Conservation (phyloP, 2,329 filamentous ascomycete species). For the Ceratocystis eucalypticola region DNA sequence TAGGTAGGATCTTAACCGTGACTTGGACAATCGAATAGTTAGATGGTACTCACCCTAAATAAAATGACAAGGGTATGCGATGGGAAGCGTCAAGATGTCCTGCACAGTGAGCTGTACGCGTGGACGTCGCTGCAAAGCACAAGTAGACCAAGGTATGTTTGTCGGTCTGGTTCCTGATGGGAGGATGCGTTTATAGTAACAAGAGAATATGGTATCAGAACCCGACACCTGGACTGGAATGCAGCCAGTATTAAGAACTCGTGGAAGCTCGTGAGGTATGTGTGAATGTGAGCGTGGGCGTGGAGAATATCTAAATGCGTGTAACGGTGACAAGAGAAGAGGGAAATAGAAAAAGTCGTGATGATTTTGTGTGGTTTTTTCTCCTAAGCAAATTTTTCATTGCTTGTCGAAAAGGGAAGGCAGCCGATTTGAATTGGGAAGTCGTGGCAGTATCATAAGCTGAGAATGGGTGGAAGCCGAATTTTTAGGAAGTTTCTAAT, state of each 20-base stretch:
- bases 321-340: not conserved
- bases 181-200: not conserved
- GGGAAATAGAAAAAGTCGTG: not conserved
- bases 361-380: not conserved
- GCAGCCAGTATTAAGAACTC: not conserved
- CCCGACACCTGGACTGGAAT: not conserved
- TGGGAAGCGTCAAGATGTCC: not conserved
- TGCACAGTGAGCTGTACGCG: not conserved
- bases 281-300: not conserved
- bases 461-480: not conserved
- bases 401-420: not conserved
- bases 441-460: not conserved
- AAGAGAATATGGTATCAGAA: not conserved
- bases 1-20: not conserved
- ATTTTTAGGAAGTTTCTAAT: not conserved
- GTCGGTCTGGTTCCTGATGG: not conserved
- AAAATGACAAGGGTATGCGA: too few species aligned
- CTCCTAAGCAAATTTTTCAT: not conserved
- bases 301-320: not conserved
- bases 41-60: too few species aligned
- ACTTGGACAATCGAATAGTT: too few species aligned
- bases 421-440: not conserved
- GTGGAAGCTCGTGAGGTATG: not conserved
- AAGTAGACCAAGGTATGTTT: not conserved
- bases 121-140: not conserved